Evolutionary conservation across 495 filamentous ascomycete species (phyloP), one percentile per base, ranked within the genome.

Genomic region (Pseudevernia furfuracea): DNA sequence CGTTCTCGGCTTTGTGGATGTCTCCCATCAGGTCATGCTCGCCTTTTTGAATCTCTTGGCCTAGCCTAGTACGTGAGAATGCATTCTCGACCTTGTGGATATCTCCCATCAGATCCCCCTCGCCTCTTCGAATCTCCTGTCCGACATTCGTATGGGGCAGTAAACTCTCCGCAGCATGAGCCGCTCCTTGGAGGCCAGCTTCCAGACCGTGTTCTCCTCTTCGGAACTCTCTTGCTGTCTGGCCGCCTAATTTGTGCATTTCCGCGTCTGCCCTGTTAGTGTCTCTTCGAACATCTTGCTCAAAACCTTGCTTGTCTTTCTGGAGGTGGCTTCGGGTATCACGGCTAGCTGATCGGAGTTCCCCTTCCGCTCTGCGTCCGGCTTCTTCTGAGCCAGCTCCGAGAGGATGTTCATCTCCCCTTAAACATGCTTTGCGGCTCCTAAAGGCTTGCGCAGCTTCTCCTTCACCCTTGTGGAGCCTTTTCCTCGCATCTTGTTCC

Each of bases 21-120:
- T 63, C 52, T 57, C 28, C 19, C 17, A 43, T 28, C 52, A 63
- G 49, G 25, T 39, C 36, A n/a, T 62, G 37, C 48, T 56, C 60
- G 34, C 10, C 60, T 62, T 37, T 28, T 43, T 37, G 48, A 14
- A 62, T 56, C 14, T 56, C 48, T 15, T 21, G 44, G 52, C 32
- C 39, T 15, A 60, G n/a, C 15, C 23, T 21, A 3, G 21, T 53
- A 52, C 37, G 48, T n/a, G 36, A 38, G 11, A 62, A 30, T 28
- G n/a, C 4, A 25, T 62, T 30, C 37, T 62, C 60, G 37, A 49
- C 49, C 10, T 28, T 43, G 37, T 43, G 52, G 21, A 56, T 25
- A 39, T 39, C 53, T 25, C 37, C 30, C 1, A 55, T 56, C 30
- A 62, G 61, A 30, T 44, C 28, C 14, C 57, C 49, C 38, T 63